These are phyloP conservation scores for Biancaea sappan DNA, from an alignment of 306 rosid genomes.

Conservation along the genomic window DNA sequence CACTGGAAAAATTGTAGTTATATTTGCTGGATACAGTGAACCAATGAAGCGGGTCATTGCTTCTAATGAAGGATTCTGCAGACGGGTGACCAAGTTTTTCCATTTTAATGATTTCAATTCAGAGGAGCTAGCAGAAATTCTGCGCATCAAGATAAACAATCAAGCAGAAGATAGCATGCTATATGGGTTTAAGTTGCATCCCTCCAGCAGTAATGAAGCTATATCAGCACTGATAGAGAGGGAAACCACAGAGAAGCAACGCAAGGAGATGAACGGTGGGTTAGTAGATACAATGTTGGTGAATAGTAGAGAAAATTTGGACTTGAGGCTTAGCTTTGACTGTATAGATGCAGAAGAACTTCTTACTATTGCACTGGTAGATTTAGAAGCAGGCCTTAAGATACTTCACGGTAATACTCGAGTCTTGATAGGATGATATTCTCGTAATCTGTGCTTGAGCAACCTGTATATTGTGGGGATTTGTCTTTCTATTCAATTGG, in stretches of 20 bases:
- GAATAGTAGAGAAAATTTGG: slow-evolving; percentile 84
- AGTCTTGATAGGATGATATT: background rate
- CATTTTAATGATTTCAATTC: slow-evolving; percentile 74
- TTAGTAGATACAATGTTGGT: slow-evolving; percentile 74
- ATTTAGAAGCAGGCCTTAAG: slow-evolving; percentile 75
- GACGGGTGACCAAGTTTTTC: slow-evolving; percentile 91
- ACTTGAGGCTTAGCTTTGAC: slow-evolving; percentile 78
- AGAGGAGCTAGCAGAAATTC: slow-evolving; percentile 73
- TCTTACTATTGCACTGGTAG: slow-evolving; percentile 67
- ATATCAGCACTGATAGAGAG: slow-evolving; percentile 60
- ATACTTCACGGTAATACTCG: slow-evolving; percentile 49
- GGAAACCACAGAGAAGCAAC: slow-evolving; percentile 70
- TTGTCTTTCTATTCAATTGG: slow-evolving; percentile 8
- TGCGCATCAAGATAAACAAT: slow-evolving; percentile 74
- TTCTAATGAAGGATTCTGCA: slow-evolving; percentile 89
- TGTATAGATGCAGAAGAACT: slow-evolving; percentile 85
- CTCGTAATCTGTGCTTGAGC: slow-evolving; percentile 34
- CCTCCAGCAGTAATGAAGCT: slow-evolving; percentile 59
- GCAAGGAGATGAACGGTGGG: slow-evolving; percentile 85
- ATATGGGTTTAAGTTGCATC: slow-evolving; percentile 78
- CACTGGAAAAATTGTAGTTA: slow-evolving; percentile 81
- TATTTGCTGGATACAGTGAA: slow-evolving; percentile 85
- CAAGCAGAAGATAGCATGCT: slow-evolving; percentile 65
- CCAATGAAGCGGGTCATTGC: slow-evolving; percentile 90
- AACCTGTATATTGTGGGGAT: background rate